Conservation (phyloP, 202 grass and related monocot species). For the Panicum hallii region DNA sequence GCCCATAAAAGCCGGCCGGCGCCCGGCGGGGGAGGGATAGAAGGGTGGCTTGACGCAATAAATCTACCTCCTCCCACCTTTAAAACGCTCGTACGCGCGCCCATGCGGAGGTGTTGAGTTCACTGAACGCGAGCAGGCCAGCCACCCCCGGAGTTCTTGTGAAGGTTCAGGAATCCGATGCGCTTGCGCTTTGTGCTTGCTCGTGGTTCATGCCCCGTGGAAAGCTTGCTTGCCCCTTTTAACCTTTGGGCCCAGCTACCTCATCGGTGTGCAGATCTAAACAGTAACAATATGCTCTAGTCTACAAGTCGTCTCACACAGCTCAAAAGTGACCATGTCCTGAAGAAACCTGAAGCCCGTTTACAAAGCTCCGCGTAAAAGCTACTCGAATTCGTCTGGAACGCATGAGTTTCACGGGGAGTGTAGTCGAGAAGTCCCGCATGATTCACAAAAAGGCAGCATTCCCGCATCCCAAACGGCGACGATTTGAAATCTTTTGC, state of each 20-base stretch:
- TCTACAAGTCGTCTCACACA: background rate
- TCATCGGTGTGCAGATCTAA: too few relatives aligned
- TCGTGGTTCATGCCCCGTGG: conserved; percentile 4
- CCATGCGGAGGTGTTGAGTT: conserved; percentile 46
- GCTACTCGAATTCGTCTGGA: background rate
- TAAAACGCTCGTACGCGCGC: conserved; percentile 41
- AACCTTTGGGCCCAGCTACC: background rate
- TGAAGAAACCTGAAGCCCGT: conserved; percentile 6
- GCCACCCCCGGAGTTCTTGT: conserved; percentile 40
- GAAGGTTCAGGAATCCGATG: conserved; percentile 66
- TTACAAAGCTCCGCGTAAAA: background rate
- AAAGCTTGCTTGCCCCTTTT: conserved; percentile 23
- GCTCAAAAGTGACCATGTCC: conserved; percentile 29
- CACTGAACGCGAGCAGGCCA: conserved; percentile 41
- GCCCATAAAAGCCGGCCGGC: conserved; percentile 34
- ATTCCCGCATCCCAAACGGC: background rate
- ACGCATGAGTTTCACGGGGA: background rate
- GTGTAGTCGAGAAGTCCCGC: background rate
- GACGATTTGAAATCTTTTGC: background rate
- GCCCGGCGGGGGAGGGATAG: too few relatives aligned
- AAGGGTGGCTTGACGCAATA: conserved; percentile 37
- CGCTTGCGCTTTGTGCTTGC: background rate
- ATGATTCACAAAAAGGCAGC: too few relatives aligned
- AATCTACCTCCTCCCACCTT: background rate
- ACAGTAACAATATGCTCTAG: background rate